Percentiles rank a stretch among this genome's conserved stretches.
Evolutionary conservation across 257 asterid genomes (phyloP).

Genomic region (Solanum chaucha): DNA sequence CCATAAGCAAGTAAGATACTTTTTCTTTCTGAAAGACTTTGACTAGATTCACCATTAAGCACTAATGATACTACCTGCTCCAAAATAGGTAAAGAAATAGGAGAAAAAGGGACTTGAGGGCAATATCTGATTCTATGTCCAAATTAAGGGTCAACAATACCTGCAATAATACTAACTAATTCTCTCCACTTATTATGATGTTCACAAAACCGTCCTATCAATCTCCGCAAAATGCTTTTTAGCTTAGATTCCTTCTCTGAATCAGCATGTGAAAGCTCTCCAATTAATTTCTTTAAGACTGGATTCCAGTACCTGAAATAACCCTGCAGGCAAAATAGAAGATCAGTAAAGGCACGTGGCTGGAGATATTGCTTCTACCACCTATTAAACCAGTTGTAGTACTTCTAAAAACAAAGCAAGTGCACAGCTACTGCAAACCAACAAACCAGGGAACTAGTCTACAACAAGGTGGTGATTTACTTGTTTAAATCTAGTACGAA

Average conservation of each 20-base stretch:
- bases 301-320: conserved; percentile 90
- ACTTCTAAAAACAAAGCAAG: neutral
- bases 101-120: neutral
- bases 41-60: neutral
- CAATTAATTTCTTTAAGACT: conserved; percentile 40
- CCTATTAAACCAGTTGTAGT: neutral
- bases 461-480: neutral
- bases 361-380: neutral
- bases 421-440: neutral
- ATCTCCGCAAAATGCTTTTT: conserved; percentile 78
- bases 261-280: conserved; percentile 79
- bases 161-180: conserved; percentile 67
- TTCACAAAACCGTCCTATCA: conserved; percentile 63
- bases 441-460: neutral
- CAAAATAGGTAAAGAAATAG: neutral
- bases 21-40: neutral
- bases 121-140: conserved; percentile 5
- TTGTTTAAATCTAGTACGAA: neutral
- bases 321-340: conserved; percentile 41
- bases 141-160: conserved; percentile 24
- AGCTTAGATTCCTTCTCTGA: conserved; percentile 78
- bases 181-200: conserved; percentile 82
- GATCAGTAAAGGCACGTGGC: neutral
- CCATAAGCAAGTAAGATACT: neutral
- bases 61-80: neutral